Conservation (phyloP, 1,139 yeast species). For the Magnusiomyces suaveolens region DNA sequence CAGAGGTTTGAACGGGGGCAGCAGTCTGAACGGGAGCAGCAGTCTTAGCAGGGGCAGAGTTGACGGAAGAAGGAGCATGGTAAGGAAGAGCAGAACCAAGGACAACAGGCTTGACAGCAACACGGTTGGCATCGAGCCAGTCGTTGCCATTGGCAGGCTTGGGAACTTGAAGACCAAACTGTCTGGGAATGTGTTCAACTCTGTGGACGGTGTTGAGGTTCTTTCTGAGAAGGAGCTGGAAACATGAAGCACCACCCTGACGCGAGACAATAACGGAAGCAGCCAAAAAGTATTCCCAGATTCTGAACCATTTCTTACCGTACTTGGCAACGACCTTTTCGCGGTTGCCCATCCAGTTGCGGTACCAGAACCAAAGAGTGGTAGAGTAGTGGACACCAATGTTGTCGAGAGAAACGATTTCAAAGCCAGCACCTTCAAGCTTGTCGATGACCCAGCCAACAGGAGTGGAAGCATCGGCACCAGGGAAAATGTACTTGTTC, state of each 20-base stretch:
- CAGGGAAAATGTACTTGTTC: conserved; percentile 96
- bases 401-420: conserved; percentile 73
- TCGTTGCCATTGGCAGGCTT: conserved; percentile 41
- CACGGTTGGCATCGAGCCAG: conserved; percentile 36
- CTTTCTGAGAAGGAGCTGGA: conserved; percentile 85
- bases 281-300: conserved; percentile 88
- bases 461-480: conserved; percentile 95
- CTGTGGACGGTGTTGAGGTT: conserved; percentile 79
- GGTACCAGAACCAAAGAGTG: conserved; percentile 90
- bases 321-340: conserved; percentile 70
- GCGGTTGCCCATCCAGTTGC: conserved; percentile 85
- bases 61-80: background rate
- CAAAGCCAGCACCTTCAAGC: conserved; percentile 80
- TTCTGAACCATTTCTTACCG: conserved; percentile 84
- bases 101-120: background rate
- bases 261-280: conserved; percentile 74
- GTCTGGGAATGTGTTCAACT: conserved; percentile 68
- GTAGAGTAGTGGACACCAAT: conserved; percentile 91
- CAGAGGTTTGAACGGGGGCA: background rate
- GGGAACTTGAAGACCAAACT: conserved; percentile 68
- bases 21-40: background rate
- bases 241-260: conserved; percentile 91
- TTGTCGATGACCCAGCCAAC: conserved; percentile 69
- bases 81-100: background rate
- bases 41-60: background rate